Conservation (phyloP, 1,139 yeast genomes). For the Pichiaceae sp. region DNA sequence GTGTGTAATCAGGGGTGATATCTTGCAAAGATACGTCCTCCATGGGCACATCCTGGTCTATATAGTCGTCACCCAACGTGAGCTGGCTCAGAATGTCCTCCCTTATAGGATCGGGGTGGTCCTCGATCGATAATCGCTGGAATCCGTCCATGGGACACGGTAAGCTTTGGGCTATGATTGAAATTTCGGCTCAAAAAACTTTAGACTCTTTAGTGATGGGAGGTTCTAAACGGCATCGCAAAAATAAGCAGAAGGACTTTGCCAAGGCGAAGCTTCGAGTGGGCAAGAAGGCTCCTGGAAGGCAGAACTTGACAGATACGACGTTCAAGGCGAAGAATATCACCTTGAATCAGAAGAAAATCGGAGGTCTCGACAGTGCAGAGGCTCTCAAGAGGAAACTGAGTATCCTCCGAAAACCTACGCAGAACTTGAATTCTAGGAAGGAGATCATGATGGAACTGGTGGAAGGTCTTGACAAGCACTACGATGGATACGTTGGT, state of each 20-base stretch:
- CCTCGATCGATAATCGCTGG: too few relatives aligned
- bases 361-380: constrained; percentile 25
- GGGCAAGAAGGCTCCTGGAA: constrained; percentile 69
- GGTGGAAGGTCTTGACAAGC: constrained; percentile 12
- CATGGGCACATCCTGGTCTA: too few relatives aligned
- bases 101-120: too few relatives aligned
- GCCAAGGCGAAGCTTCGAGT: constrained; percentile 77
- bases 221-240: constrained; percentile 1
- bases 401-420: constrained; percentile 56
- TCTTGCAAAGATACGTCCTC: too few relatives aligned
- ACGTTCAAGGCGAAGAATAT: constrained; percentile 74
- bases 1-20: too few relatives aligned
- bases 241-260: constrained; percentile 66
- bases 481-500: constrained; percentile 27
- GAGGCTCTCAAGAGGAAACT: constrained; percentile 49
- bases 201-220: constrained; percentile 1
- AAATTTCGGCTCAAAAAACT: too few relatives aligned
- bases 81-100: too few relatives aligned
- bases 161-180: too few relatives aligned
- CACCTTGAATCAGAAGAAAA: constrained; percentile 6
- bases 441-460: constrained; percentile 13
- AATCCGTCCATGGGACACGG: too few relatives aligned
- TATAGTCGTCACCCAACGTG: too few relatives aligned
- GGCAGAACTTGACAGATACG: constrained; percentile 76
- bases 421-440: constrained; percentile 14